Base-by-base conservation (phyloP, 2,329 filamentous ascomycete genomes). In the Cladosporium sp. region DNA sequence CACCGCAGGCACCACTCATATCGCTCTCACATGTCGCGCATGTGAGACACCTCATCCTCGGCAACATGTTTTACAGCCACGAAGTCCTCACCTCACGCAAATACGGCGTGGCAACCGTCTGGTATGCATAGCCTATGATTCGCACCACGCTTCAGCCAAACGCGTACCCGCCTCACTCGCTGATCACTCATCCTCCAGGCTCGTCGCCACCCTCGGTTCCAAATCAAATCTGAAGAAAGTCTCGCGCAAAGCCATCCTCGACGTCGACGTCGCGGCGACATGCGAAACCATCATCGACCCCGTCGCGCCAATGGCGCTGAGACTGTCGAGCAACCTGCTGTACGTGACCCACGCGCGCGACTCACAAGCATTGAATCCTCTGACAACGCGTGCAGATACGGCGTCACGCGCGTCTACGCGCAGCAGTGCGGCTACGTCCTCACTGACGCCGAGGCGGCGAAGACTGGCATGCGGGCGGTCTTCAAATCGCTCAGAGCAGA, bases 101-200 rank as follows among this genome's bases (percentile, higher is more conserved):
- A 67, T 88, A 96, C 80, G 93, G 93, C 50, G 88, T 99, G 51
- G 87, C 92, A 12, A 99, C 92, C 2, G 85, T 99, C 54, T 99
- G 93, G 92, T 95, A 76, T 63, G 80, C 63, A 51, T 27, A 4
- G 22, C 22, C 5, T 27, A 12, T 20, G 9, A 38, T 3, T 6
- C 7, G 2, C 20, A 4, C 24, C 44, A 7, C 17, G 13, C 9
- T n/a, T n/a, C n/a, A n/a, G n/a, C n/a, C n/a, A n/a, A n/a, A n/a
- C n/a, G n/a, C n/a, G n/a, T n/a, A n/a, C n/a, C n/a, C n/a, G n/a
- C 17, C 4, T 27, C 29, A 17, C 9, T 40, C 4, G n/a, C 36
- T 51, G 18, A 39, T 20, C 20, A 19, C 47, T 47, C 12, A 39
- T 43, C 30, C 7, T 18, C 4, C 56, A 96, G 92, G 92, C 83